Base-by-base conservation (phyloP, 768 basidiomycete species). In the Psilocybe sp. region DNA sequence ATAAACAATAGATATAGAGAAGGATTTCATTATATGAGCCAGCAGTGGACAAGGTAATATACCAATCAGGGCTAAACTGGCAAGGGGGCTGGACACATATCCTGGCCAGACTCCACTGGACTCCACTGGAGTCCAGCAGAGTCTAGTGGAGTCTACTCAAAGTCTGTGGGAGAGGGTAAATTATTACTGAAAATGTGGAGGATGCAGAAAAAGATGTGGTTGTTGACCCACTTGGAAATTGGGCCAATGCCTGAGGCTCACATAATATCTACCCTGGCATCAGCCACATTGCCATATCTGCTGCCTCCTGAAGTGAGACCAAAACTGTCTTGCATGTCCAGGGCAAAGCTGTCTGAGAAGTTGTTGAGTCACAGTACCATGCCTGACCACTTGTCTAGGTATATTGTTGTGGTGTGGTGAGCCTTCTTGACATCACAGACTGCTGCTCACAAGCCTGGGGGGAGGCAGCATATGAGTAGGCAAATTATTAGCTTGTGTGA, bases 391-490 rank as follows among this genome's bases (percentile, higher is more conserved):
- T 77, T 74, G 0, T 60, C 58, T 0, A 55, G 64, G 14, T 64
- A 55, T 0, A 69, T 31, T 0, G 68, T 70, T 0, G 75, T 54
- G 0, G 61, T 69, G 0, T 66, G 45, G 43, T 74, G 75, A 64
- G 49, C 19, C 69, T 23, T 44, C 67, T 60, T 0, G 59, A 68
- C 53, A n/a, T n/a, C n/a, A n/a, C n/a, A n/a, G n/a, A n/a, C n/a
- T n/a, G n/a, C n/a, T n/a, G n/a, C n/a, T n/a, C 76, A 65, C 0
- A 69, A 70, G 0, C 66, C 66, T 13, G 66, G 69, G 0, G 73
- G 73, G 0, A 76, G 67, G 1, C 50, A 47, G 2, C 42, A 55
- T 0, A 74, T 55, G n/a, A 69, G 31, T 2, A 63, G 46, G 12
- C 50, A 65, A 0, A 74, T 48, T 0, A 64, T 55, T n/a, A n/a